A percentile compares a stretch with the other conserved stretches of the same genome.
Conservation (phyloP, 305 asterid species). For the Solanum aculeatissimum region DNA sequence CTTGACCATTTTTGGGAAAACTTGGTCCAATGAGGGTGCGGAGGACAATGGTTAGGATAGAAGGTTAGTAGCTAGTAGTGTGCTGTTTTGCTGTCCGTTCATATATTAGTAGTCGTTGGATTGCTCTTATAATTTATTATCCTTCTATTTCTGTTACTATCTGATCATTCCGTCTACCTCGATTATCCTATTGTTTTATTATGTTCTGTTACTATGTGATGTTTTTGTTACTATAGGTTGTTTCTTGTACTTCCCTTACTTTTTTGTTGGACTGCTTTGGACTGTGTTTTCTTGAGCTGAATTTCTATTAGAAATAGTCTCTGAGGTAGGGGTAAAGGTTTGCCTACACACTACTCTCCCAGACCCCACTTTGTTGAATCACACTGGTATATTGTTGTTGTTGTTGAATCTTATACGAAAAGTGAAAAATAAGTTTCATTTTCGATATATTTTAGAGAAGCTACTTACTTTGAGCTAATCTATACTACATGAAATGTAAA, state of each 20-base stretch:
- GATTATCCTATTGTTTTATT: neutral
- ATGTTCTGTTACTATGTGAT: neutral
- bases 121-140: neutral
- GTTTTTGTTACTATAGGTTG: neutral
- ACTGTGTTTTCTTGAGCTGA: neutral
- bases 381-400: neutral
- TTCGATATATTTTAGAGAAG: neutral
- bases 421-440: neutral
- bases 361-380: neutral
- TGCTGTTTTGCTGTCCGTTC: neutral
- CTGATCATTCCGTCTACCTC: neutral
- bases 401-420: neutral
- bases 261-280: neutral
- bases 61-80: neutral
- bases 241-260: too few species aligned
- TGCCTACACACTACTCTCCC: neutral
- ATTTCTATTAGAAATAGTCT: neutral
- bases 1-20: neutral
- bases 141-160: neutral
- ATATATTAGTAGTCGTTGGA: neutral
- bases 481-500: neutral
- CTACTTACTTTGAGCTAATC: neutral
- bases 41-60: neutral
- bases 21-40: neutral
- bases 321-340: neutral